A percentile compares a stretch with the other conserved stretches of the same genome.
phyloP scores from a whole-genome alignment of 495 filamentous ascomycete species.

The Xylona heveae region DNA sequence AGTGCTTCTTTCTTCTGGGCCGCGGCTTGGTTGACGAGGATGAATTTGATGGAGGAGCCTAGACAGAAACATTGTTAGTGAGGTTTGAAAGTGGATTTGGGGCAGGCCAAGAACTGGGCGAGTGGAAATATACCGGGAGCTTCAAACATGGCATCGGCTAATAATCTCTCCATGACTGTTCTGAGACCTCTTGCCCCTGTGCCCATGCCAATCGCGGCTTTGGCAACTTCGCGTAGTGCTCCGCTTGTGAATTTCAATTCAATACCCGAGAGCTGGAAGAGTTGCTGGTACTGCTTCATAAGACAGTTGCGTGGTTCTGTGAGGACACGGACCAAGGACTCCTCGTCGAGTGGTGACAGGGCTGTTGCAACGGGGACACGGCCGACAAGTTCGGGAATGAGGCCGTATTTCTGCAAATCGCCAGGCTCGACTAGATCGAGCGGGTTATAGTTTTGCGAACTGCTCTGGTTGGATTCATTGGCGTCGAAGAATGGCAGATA shows the following conservation, averaged over 20 bases:
- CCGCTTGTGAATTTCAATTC: slow-evolving; percentile 65
- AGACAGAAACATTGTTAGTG: background rate
- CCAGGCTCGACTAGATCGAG: slow-evolving; percentile 61
- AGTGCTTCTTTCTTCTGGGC: slow-evolving; percentile 40
- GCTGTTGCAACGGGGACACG: slow-evolving; percentile 76
- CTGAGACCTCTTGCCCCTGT: slow-evolving; percentile 77
- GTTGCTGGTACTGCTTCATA: slow-evolving; percentile 61
- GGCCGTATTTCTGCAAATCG: slow-evolving; percentile 77
- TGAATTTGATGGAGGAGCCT: slow-evolving; percentile 40
- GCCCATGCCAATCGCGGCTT: slow-evolving; percentile 47
- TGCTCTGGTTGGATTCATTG: slow-evolving; percentile 8
- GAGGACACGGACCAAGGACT: slow-evolving; percentile 65
- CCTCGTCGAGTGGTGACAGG: slow-evolving; percentile 55
- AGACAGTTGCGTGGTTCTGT: slow-evolving; percentile 82
- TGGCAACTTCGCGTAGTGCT: slow-evolving; percentile 60
- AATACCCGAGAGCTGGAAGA: slow-evolving; percentile 67
- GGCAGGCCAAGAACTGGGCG: too few relatives aligned
- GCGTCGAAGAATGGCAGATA: slow-evolving; percentile 45
- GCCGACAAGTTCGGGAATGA: slow-evolving; percentile 88
- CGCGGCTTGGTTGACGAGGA: slow-evolving; percentile 57
- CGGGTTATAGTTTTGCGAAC: slow-evolving; percentile 25
- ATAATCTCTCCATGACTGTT: slow-evolving; percentile 71
- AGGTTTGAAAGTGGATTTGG: background rate
- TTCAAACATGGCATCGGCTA: slow-evolving; percentile 84
- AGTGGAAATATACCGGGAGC: slow-evolving; percentile 34